phyloP scores from a whole-genome alignment of 1,284 basidiomycete species.

The Apiotrichum laibachii region DNA sequence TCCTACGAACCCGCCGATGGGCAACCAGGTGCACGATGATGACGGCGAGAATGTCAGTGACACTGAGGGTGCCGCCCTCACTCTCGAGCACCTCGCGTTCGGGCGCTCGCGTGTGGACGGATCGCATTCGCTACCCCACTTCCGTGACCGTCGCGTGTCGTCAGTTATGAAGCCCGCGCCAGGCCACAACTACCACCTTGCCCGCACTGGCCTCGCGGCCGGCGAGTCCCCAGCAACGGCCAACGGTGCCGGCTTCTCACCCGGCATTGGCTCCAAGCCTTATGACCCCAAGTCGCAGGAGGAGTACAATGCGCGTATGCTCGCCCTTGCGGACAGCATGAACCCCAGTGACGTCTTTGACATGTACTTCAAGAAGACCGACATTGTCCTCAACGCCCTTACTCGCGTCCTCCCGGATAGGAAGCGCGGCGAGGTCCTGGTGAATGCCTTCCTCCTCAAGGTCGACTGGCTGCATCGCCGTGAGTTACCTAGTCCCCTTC shows the following conservation, averaged over 20 bases:
- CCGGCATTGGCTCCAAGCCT: too few relatives aligned
- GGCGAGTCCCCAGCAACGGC: slow-evolving; percentile 6
- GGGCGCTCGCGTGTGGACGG: slow-evolving; percentile 46
- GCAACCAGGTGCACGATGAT: slow-evolving; percentile 8
- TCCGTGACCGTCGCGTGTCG: slow-evolving; percentile 26
- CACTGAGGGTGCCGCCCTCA: slow-evolving; percentile 52
- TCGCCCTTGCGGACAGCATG: slow-evolving; percentile 42
- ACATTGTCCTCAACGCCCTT: slow-evolving; percentile 46
- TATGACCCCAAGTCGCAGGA: slow-evolving; percentile 11
- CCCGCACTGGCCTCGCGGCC: slow-evolving; percentile 16
- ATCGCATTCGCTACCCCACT: slow-evolving; percentile 39
- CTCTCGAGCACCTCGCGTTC: slow-evolving; percentile 51
- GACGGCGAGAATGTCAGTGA: slow-evolving; percentile 41
- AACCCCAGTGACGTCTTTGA: slow-evolving; percentile 47
- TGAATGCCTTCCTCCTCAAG: slow-evolving; percentile 46
- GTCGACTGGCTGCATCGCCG: slow-evolving; percentile 53
- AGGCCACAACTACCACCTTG: slow-evolving; percentile 44
- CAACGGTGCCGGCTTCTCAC: slow-evolving; percentile 4
- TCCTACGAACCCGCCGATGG: slow-evolving; percentile 7
- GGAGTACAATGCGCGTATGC: slow-evolving; percentile 33
- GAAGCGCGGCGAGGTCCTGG: slow-evolving; percentile 46
- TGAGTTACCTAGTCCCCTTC: slow-evolving; percentile 18
- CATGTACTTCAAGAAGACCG: slow-evolving; percentile 45
- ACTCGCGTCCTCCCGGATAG: slow-evolving; percentile 44
- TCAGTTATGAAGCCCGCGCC: slow-evolving; percentile 32